A percentile compares a stretch with the other conserved stretches of the same genome.
These are phyloP conservation scores for Crithidia acanthocephali DNA, from an alignment of 208 protist genomes.

Conservation along the genomic window DNA sequence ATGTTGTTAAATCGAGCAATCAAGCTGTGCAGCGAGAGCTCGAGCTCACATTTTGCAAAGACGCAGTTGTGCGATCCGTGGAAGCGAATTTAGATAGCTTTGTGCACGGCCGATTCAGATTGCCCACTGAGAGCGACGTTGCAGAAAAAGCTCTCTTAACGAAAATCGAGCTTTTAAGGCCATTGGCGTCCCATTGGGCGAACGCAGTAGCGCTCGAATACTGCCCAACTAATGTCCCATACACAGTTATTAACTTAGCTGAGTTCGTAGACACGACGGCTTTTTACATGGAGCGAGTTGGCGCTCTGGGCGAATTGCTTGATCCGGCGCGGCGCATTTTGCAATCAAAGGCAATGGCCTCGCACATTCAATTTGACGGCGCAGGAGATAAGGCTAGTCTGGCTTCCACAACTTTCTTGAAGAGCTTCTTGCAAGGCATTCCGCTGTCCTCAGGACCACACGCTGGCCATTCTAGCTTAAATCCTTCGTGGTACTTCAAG, in stretches of 20 bases:
- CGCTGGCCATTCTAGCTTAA: constrained; percentile 36
- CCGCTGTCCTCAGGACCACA: constrained; percentile 75
- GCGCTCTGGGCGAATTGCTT: constrained; percentile 45
- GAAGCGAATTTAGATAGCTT: constrained; percentile 63
- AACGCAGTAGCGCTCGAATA: constrained; percentile 72
- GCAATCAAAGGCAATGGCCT: constrained; percentile 46
- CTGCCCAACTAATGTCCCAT: constrained; percentile 61
- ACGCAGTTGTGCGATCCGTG: constrained; percentile 47
- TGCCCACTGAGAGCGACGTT: constrained; percentile 51
- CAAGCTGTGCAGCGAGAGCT: constrained; percentile 38
- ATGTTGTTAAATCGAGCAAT: constrained; percentile 62
- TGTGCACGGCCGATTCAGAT: constrained; percentile 36
- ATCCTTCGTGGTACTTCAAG: constrained; percentile 55
- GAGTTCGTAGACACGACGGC: constrained; percentile 80
- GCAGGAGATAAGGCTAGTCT: neutral
- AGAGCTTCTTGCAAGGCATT: constrained; percentile 56
- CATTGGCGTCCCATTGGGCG: constrained; percentile 56
- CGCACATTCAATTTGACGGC: constrained; percentile 25
- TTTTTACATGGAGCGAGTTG: constrained; percentile 78
- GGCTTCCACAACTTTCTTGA: constrained; percentile 42
- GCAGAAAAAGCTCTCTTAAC: constrained; percentile 51
- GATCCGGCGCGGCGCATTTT: constrained; percentile 43
- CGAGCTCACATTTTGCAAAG: constrained; percentile 59
- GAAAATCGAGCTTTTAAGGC: constrained; percentile 53
- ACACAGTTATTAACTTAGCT: constrained; percentile 57